phyloP scores from a whole-genome alignment of 352 stramenopile genomes.

The Phytophthora niederhauseri region DNA sequence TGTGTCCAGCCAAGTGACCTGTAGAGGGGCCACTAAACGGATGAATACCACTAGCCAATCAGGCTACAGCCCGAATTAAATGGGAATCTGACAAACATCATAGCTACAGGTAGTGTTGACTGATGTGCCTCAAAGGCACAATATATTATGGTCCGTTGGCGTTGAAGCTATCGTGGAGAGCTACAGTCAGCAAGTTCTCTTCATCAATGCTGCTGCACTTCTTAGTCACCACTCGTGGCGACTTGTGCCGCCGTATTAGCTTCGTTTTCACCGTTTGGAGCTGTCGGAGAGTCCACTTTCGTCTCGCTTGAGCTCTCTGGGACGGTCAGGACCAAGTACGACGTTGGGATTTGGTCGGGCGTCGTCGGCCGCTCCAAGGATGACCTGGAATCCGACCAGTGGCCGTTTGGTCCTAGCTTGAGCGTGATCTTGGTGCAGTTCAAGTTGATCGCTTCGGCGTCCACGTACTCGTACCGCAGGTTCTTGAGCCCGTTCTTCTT shows the following conservation, averaged over 20 bases:
- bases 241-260: neutral
- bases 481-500: conserved; percentile 57
- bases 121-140: neutral
- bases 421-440: conserved; percentile 59
- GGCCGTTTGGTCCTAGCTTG: conserved; percentile 44
- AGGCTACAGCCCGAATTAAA: conserved; percentile 7
- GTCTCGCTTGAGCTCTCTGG: neutral
- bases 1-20: conserved; percentile 34
- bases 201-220: neutral
- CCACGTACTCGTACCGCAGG: conserved; percentile 50
- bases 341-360: conserved; percentile 18
- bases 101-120: too few species aligned
- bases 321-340: conserved; percentile 14
- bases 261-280: neutral
- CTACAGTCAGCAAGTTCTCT: neutral
- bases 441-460: conserved; percentile 44
- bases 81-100: neutral
- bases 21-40: conserved; percentile 4
- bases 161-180: conserved; percentile 6
- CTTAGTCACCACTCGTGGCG: neutral
- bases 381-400: conserved; percentile 64
- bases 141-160: conserved; percentile 15
- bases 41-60: conserved; percentile 7
- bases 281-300: neutral
- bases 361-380: conserved; percentile 38